Conservation (phyloP, 148 eudicot genomes). For the Rhododendron ferrugineum region DNA sequence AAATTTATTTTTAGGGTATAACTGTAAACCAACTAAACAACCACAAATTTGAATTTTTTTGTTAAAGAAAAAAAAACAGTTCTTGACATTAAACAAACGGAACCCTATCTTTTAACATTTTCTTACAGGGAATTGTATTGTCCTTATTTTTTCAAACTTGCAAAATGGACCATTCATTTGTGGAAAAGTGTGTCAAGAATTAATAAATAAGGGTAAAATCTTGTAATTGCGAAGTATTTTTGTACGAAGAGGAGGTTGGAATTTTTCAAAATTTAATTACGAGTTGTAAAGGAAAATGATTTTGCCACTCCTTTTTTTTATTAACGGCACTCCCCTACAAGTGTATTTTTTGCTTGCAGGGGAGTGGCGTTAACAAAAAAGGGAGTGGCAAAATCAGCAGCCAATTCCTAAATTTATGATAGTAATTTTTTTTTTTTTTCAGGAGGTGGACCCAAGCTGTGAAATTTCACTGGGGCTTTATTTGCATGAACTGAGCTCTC, state of each 20-base stretch:
- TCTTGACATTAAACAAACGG: background rate
- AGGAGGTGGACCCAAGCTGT: constrained; percentile 20
- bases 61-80: no score
- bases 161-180: background rate
- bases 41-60: background rate
- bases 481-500: constrained; percentile 21
- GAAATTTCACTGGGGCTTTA: constrained; percentile 10
- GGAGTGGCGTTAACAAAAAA: no score
- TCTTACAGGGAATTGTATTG: background rate
- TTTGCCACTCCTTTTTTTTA: no score
- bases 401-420: background rate
- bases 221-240: background rate
- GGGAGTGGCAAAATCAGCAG: no score
- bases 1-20: no score
- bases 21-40: no score
- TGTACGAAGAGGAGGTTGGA: background rate
- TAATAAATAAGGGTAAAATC: background rate
- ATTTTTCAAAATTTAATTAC: background rate
- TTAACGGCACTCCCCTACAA: no score
- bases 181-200: background rate
- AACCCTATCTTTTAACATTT: background rate
- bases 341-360: no score
- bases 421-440: background rate
- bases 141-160: background rate
- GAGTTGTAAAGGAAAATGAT: no score